A percentile compares a stretch with the other conserved stretches of the same genome.
phyloP scores from a whole-genome alignment of 768 basidiomycete species.

The Rhizopogon vulgaris region DNA sequence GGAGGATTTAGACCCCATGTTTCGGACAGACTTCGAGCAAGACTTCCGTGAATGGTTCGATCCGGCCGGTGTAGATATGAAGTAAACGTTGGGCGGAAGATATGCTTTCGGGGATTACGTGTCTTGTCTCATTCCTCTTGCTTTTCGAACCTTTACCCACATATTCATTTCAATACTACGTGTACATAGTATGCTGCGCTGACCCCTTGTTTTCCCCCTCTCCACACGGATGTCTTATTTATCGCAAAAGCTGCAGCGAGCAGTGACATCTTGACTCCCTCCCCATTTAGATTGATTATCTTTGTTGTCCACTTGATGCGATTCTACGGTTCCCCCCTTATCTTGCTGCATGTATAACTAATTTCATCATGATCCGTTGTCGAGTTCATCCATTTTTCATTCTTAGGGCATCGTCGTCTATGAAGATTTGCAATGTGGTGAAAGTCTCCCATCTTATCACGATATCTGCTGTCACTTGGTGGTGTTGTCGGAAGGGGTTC shows the following conservation, averaged over 20 bases:
- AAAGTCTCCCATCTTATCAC: no score
- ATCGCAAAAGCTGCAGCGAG: slow-evolving; percentile 22
- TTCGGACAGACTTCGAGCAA: slow-evolving; percentile 53
- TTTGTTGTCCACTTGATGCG: slow-evolving; percentile 8
- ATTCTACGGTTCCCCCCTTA: slow-evolving; percentile 3
- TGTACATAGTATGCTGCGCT: slow-evolving; percentile 14
- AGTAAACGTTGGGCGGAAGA: slow-evolving; percentile 10
- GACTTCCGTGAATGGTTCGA: slow-evolving; percentile 78
- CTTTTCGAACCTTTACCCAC: slow-evolving; percentile 4
- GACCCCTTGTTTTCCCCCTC: slow-evolving; percentile 1
- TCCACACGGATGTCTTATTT: slow-evolving; percentile 18
- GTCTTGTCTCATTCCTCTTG: slow-evolving; percentile 7
- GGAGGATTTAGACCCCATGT: slow-evolving; percentile 36
- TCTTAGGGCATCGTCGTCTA: background rate
- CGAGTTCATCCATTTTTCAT: background rate
- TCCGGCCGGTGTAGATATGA: slow-evolving; percentile 36
- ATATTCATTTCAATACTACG: slow-evolving; percentile 2
- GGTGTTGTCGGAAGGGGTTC: no score
- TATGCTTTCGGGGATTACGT: slow-evolving; percentile 1
- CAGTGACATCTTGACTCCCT: slow-evolving; percentile 8
- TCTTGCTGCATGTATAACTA: slow-evolving; percentile 15
- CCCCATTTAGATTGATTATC: slow-evolving; percentile 8
- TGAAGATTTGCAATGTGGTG: background rate
- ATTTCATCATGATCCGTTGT: background rate
- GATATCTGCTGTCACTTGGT: no score